These are phyloP conservation scores for Mycena rebaudengoi DNA, from an alignment of 768 basidiomycete species.

Conservation along the genomic window DNA sequence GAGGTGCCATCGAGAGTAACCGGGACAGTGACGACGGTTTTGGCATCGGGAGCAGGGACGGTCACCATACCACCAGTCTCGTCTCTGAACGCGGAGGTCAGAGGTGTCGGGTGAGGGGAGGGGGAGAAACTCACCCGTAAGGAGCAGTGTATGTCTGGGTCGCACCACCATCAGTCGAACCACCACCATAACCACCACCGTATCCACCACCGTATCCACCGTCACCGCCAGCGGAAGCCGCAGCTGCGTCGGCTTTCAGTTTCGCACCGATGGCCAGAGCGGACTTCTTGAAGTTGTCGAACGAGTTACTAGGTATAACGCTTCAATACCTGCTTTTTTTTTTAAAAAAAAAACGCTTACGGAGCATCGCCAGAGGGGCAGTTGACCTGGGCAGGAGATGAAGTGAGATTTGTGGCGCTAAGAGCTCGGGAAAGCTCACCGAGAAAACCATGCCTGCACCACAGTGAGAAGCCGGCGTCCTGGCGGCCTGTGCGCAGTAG, in stretches of 20 bases:
- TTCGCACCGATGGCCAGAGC: constrained; percentile 64
- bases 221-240: constrained; percentile 39
- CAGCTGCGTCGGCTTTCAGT: constrained; percentile 52
- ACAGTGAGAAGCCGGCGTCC: constrained; percentile 63
- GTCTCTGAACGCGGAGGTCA: constrained; percentile 60
- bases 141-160: constrained; percentile 51
- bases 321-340: too few species aligned
- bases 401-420: too few species aligned
- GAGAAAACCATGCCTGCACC: constrained; percentile 34
- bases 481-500: constrained; percentile 62
- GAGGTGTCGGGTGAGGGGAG: constrained; percentile 49
- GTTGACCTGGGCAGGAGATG: too few species aligned
- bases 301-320: too few species aligned
- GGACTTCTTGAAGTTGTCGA: constrained; percentile 65
- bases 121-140: constrained; percentile 63
- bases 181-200: constrained; percentile 18
- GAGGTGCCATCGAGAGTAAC: constrained; percentile 30
- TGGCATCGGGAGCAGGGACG: too few species aligned
- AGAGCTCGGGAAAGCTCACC: constrained; percentile 13
- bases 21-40: neutral
- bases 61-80: too few species aligned
- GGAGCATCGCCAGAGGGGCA: constrained; percentile 59
- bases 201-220: constrained; percentile 31
- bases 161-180: constrained; percentile 18
- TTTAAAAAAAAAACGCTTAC: too few species aligned